A percentile compares a stretch with the other conserved stretches of the same genome.
These are phyloP conservation scores for Boletus albobrunnescens DNA, from an alignment of 1,284 basidiomycete genomes.

Conservation along the genomic window DNA sequence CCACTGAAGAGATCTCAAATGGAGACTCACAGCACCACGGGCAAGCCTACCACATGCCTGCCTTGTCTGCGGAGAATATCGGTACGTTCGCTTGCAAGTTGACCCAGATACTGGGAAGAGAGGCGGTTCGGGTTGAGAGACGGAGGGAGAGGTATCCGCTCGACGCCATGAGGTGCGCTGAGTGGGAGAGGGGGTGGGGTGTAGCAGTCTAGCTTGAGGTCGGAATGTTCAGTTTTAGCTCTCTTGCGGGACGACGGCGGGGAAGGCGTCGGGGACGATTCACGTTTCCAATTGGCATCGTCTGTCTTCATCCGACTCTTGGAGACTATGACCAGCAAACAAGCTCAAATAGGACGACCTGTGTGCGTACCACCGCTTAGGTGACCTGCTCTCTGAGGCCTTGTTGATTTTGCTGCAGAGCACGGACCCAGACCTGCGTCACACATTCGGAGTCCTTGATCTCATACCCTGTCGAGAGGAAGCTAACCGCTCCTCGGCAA, in stretches of 20 bases:
- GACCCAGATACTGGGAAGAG: conserved; percentile 12
- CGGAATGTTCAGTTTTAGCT: conserved; percentile 18
- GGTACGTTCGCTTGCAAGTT: conserved; percentile 20
- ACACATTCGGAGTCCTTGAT: background rate
- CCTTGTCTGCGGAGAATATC: conserved; percentile 20
- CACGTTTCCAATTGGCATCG: conserved; percentile 16
- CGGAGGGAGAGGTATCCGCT: conserved; percentile 23
- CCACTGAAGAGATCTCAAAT: background rate
- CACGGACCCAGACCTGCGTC: conserved; percentile 2
- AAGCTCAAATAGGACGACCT: conserved; percentile 23
- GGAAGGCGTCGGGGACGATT: background rate
- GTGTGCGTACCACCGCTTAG: conserved; percentile 22
- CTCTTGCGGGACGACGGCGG: conserved; percentile 17
- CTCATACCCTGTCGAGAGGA: background rate
- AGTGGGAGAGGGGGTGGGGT: conserved; percentile 21
- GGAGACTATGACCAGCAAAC: too few species aligned
- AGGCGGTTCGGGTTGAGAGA: conserved; percentile 9
- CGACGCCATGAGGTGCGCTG: conserved; percentile 26
- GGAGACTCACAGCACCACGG: conserved; percentile 26
- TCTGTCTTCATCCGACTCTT: too few species aligned
- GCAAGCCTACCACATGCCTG: conserved; percentile 25
- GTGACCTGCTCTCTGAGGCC: background rate
- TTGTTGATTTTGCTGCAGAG: conserved; percentile 15
- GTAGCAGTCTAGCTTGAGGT: background rate
- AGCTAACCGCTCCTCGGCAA: background rate